These are phyloP conservation scores for Ilex paraguariensis DNA, from an alignment of 305 asterid species.

Conservation along the genomic window DNA sequence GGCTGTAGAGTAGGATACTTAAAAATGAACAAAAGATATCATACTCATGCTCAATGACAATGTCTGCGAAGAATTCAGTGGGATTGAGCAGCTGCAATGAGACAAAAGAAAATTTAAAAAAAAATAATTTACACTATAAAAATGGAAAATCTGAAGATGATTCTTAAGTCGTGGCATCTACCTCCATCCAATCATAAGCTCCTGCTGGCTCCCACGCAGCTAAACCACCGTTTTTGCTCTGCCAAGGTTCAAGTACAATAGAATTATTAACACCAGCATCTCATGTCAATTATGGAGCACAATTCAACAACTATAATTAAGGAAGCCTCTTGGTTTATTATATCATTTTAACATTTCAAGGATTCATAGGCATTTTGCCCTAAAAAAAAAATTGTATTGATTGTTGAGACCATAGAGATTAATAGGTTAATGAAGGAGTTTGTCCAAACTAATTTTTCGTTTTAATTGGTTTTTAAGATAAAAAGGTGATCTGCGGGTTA, in stretches of 20 bases:
- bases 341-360: too few species aligned
- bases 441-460: too few species aligned
- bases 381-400: too few species aligned
- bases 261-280: not conserved
- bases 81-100: constrained; percentile 68
- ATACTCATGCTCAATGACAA: constrained; percentile 89
- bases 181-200: constrained; percentile 82
- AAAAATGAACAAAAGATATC: constrained; percentile 10
- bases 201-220: constrained; percentile 97
- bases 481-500: too few species aligned
- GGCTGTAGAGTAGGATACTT: too few species aligned
- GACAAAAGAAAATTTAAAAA: not conserved
- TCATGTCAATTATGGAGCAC: too few species aligned
- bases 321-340: too few species aligned
- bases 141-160: too few species aligned
- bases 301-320: too few species aligned
- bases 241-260: constrained; percentile 17
- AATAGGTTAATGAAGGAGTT: too few species aligned
- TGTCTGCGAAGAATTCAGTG: constrained; percentile 70
- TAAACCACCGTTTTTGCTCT: constrained; percentile 91
- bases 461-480: too few species aligned
- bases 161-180: constrained; percentile 11
- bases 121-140: not conserved
- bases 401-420: not conserved
- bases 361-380: too few species aligned